phyloP scores from a whole-genome alignment of 108 stramenopile species.

The Nitzschia putrida region DNA sequence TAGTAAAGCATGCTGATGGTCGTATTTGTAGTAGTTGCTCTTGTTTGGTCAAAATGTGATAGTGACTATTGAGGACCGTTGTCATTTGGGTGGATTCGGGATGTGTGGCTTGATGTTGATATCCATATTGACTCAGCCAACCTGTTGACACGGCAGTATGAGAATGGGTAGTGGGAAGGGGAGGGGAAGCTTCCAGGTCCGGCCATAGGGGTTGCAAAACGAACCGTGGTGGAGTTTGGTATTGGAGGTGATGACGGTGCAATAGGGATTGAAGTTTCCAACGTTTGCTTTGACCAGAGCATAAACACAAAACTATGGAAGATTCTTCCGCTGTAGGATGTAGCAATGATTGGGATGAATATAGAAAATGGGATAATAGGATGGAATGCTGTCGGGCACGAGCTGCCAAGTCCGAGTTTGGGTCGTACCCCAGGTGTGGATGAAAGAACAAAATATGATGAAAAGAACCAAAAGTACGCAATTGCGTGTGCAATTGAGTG shows the following conservation, averaged over 20 bases:
- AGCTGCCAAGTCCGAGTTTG: background rate
- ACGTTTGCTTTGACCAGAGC: background rate
- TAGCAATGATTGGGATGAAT: background rate
- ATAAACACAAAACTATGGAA: constrained; percentile 5
- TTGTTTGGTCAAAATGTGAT: constrained; percentile 7
- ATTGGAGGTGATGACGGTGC: background rate
- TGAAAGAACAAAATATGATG: constrained; percentile 14
- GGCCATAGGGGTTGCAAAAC: background rate
- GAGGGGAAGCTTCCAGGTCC: background rate
- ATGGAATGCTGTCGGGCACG: background rate
- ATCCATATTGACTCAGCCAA: constrained; percentile 16
- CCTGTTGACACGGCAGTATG: background rate
- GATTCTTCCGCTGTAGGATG: background rate
- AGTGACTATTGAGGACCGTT: constrained; percentile 5
- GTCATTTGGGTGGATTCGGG: background rate
- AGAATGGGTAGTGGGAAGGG: background rate
- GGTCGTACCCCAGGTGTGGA: constrained; percentile 13
- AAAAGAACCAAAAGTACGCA: background rate
- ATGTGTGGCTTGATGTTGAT: constrained; percentile 14
- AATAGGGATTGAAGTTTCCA: constrained; percentile 2
- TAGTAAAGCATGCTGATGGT: background rate
- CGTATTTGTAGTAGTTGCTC: background rate
- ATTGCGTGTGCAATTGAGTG: background rate
- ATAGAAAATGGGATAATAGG: constrained; percentile 12
- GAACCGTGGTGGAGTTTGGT: background rate